Conservation (phyloP, 129 eudicot species). For the Gnaphalium uliginosum region DNA sequence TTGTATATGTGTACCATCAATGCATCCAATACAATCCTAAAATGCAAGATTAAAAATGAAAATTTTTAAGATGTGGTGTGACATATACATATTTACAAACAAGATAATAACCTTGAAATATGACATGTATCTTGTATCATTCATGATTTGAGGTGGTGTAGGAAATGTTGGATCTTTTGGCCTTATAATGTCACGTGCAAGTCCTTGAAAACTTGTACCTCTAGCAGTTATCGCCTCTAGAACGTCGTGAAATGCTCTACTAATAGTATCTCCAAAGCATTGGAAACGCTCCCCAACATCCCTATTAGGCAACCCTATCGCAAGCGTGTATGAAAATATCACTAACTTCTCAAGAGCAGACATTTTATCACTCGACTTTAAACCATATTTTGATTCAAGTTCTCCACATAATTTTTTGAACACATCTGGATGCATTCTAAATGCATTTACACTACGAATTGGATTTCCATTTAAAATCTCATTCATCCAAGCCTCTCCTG, state of each 20-base stretch:
- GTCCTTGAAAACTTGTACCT: background rate
- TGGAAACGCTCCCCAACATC: background rate
- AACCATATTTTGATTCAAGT: background rate
- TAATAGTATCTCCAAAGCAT: background rate
- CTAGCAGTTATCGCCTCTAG: background rate
- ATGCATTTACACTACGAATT: background rate
- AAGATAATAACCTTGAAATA: background rate
- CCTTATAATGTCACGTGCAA: background rate
- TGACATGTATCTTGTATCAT: background rate
- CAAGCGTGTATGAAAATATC: background rate
- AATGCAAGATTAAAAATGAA: background rate
- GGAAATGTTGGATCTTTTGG: too few species aligned
- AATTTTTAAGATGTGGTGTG: too few species aligned
- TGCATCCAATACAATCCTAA: too few species aligned
- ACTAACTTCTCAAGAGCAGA: background rate
- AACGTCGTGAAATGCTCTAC: background rate
- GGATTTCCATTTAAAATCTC: too few species aligned
- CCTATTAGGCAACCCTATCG: background rate
- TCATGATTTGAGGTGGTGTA: too few species aligned
- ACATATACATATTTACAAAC: too few species aligned
- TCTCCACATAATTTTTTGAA: background rate
- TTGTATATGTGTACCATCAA: too few species aligned
- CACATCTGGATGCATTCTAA: background rate
- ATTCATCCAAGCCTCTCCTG: too few species aligned
- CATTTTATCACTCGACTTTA: too few species aligned